Conservation (phyloP, 495 filamentous ascomycete genomes). For the Talaromyces stipitatus region DNA sequence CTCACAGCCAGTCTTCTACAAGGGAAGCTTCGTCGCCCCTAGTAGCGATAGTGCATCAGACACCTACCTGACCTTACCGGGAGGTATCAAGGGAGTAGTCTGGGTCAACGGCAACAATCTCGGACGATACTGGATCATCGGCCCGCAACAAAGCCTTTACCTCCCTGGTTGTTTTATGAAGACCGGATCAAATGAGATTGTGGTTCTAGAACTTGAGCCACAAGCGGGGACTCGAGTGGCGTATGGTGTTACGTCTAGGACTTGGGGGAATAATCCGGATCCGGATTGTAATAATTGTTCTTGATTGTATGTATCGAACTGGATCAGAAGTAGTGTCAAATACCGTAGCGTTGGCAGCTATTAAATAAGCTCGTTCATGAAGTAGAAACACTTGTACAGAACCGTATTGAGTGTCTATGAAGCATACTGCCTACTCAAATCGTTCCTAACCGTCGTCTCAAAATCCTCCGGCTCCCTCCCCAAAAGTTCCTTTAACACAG, state of each 20-base stretch:
- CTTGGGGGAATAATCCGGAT: conserved; percentile 37
- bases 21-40: conserved; percentile 21
- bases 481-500: conserved; percentile 24
- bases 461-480: conserved; percentile 31
- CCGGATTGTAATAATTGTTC: conserved; percentile 19
- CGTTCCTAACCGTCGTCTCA: conserved; percentile 15
- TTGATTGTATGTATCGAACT: too few species aligned
- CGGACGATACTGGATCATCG: conserved; percentile 39
- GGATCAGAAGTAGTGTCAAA: too few species aligned
- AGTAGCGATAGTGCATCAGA: conserved; percentile 18
- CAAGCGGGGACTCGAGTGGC: conserved; percentile 12
- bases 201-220: conserved; percentile 37
- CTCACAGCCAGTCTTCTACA: conserved; percentile 28
- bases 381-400: too few species aligned
- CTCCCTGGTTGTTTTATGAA: conserved; percentile 27
- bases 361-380: too few species aligned
- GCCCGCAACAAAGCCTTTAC: conserved; percentile 41
- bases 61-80: conserved; percentile 33
- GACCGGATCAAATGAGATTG: conserved; percentile 24
- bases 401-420: too few species aligned
- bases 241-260: conserved; percentile 21
- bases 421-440: background rate
- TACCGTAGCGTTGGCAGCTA: too few species aligned
- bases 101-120: conserved; percentile 42
- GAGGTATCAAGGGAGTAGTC: conserved; percentile 35